Percentiles rank a stretch among this genome's conserved stretches.
Evolutionary conservation across 768 basidiomycete genomes (phyloP).

Genomic region (Galerina marginata): DNA sequence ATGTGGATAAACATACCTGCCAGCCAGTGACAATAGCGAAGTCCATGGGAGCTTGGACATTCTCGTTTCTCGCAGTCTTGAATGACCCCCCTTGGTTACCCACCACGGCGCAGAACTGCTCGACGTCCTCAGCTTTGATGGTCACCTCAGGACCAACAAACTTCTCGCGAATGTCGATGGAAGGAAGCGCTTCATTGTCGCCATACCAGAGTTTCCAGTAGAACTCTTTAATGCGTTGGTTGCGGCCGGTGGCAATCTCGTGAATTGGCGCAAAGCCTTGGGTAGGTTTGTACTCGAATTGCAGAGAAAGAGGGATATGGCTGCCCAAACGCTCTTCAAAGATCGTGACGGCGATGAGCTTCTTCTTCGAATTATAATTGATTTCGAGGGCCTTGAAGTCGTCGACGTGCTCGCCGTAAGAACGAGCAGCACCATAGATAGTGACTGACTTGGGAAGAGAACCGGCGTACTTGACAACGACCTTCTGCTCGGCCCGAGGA

Average conservation of each 20-base stretch:
- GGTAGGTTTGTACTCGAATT: conserved; percentile 87
- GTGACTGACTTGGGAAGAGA: conserved; percentile 61
- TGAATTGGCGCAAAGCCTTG: conserved; percentile 93
- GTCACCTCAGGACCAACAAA: conserved; percentile 89
- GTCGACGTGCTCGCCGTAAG: conserved; percentile 71
- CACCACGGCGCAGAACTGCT: conserved; percentile 90
- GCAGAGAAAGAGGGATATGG: conserved; percentile 80
- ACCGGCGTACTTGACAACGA: conserved; percentile 61
- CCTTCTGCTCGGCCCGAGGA: conserved; percentile 80
- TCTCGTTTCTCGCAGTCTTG: conserved; percentile 73
- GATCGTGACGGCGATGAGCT: conserved; percentile 72
- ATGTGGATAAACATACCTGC: conserved; percentile 68
- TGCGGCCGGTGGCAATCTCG: conserved; percentile 83
- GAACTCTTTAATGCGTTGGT: conserved; percentile 92
- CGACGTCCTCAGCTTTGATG: conserved; percentile 77
- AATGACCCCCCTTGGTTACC: conserved; percentile 94
- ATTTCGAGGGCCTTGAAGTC: conserved; percentile 87
- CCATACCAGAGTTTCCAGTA: conserved; percentile 99
- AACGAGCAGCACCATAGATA: conserved; percentile 81
- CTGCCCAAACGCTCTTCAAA: conserved; percentile 82
- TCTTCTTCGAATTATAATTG: conserved; percentile 54
- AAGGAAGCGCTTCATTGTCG: conserved; percentile 75
- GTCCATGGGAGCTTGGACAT: conserved; percentile 94
- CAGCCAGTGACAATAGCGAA: conserved; percentile 98
- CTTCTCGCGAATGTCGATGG: conserved; percentile 79